Evolutionary conservation across 2,329 filamentous ascomycete genomes (phyloP).

Genomic region (Penicillium sp.): DNA sequence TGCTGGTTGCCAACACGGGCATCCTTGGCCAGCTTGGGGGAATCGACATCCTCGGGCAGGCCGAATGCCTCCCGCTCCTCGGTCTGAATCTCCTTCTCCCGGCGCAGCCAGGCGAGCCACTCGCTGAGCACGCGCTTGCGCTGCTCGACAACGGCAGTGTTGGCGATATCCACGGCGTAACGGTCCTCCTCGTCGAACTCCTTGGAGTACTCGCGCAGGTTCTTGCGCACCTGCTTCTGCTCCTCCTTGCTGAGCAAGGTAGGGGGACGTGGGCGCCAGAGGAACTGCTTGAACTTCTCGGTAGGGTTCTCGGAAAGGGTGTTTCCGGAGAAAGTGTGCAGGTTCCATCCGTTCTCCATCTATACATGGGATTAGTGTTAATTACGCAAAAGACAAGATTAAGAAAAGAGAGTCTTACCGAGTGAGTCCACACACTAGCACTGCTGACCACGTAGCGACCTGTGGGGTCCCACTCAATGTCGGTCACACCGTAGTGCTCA

Average conservation of each 20-base stretch:
- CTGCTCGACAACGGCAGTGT: conserved; percentile 89
- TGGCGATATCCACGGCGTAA: conserved; percentile 90
- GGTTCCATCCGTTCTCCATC: conserved; percentile 99
- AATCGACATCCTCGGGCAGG: conserved; percentile 69
- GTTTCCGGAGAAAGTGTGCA: conserved; percentile 95
- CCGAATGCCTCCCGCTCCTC: conserved; percentile 74
- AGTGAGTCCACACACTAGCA: conserved; percentile 94
- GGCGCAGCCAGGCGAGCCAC: conserved; percentile 84
- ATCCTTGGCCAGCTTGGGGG: conserved; percentile 58
- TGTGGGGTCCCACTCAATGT: conserved; percentile 97
- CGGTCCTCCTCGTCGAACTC: conserved; percentile 94
- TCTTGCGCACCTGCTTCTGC: conserved; percentile 97
- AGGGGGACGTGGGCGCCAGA: conserved; percentile 89
- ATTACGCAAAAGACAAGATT: conserved; percentile 17
- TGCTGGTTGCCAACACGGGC: conserved; percentile 64
- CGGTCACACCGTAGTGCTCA: conserved; percentile 97
- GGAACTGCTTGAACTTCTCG: conserved; percentile 97
- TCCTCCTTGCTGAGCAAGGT: conserved; percentile 96
- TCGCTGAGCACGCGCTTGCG: conserved; percentile 82
- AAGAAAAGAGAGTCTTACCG: conserved; percentile 64
- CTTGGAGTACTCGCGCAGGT: conserved; percentile 93
- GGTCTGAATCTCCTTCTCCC: conserved; percentile 71
- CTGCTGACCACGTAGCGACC: conserved; percentile 93
- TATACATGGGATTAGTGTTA: conserved; percentile 48
- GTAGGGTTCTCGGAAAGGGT: conserved; percentile 87